Percentiles rank a stretch among this genome's conserved stretches.
Evolutionary conservation across 1,284 basidiomycete genomes (phyloP).

Genomic region (Meira nashicola): DNA sequence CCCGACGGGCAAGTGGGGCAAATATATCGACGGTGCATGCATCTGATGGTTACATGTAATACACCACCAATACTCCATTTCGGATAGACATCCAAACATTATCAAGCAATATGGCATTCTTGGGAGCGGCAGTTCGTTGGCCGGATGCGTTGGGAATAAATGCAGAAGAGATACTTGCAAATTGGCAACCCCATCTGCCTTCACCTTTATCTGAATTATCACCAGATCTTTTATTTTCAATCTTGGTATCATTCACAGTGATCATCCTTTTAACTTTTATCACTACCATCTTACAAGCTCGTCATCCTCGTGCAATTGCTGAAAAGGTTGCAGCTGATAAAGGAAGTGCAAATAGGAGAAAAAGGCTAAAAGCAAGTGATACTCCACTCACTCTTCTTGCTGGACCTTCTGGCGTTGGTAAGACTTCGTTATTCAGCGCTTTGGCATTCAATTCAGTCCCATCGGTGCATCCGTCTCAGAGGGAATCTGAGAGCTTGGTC

Average conservation of each 20-base stretch:
- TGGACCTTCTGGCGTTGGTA: slow-evolving; percentile 38
- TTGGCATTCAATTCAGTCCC: slow-evolving; percentile 38
- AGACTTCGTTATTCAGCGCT: slow-evolving; percentile 41
- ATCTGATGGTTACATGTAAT: no score
- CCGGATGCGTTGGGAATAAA: slow-evolving; percentile 25
- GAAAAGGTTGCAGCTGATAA: slow-evolving; percentile 7
- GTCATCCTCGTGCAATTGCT: slow-evolving; percentile 1
- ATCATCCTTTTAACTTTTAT: slow-evolving; percentile 17
- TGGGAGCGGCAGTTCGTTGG: slow-evolving; percentile 28
- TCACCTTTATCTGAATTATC: slow-evolving; percentile 18
- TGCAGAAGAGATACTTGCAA: slow-evolving; percentile 17
- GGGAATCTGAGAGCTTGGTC: slow-evolving; percentile 20
- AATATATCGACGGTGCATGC: no score
- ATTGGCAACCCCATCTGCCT: slow-evolving; percentile 26
- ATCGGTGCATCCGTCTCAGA: slow-evolving; percentile 34
- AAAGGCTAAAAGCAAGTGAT: slow-evolving; percentile 19
- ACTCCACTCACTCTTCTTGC: slow-evolving; percentile 35
- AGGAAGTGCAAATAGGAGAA: background rate
- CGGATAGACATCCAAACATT: no score
- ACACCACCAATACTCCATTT: no score
- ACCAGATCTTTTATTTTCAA: slow-evolving; percentile 25
- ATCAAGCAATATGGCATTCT: slow-evolving; percentile 15
- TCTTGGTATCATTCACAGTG: slow-evolving; percentile 29
- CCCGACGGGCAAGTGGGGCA: no score
- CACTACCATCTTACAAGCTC: background rate